A percentile compares a stretch with the other conserved stretches of the same genome.
These are phyloP conservation scores for Pseudomonodictys pantanalensis DNA, from an alignment of 495 filamentous ascomycete genomes.

Conservation along the genomic window DNA sequence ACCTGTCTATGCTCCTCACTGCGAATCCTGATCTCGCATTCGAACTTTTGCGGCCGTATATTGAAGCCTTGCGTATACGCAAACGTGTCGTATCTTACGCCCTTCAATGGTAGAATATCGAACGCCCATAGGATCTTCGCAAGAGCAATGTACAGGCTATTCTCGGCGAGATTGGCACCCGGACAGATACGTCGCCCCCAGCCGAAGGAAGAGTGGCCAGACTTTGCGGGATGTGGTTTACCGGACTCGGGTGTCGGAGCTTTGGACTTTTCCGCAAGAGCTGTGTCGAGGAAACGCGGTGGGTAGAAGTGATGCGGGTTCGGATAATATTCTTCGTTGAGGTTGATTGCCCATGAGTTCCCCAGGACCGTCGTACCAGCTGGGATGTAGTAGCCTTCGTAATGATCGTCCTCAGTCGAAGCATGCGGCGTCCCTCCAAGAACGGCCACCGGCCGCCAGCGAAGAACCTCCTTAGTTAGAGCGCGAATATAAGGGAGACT, in stretches of 20 bases:
- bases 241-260: constrained; percentile 19
- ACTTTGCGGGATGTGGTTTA: constrained; percentile 44
- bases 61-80: constrained; percentile 44
- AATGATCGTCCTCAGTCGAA: constrained; percentile 57
- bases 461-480: constrained; percentile 57
- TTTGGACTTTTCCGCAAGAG: constrained; percentile 1
- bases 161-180: constrained; percentile 39
- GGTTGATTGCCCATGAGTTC: constrained; percentile 64
- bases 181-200: constrained; percentile 45
- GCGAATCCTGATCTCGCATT: constrained; percentile 35
- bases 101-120: constrained; percentile 34
- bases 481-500: constrained; percentile 51
- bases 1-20: constrained; percentile 34
- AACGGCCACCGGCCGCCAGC: constrained; percentile 60
- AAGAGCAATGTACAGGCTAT: constrained; percentile 39
- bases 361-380: constrained; percentile 57
- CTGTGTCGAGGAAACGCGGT: constrained; percentile 35
- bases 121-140: constrained; percentile 40
- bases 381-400: constrained; percentile 44
- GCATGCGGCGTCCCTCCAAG: constrained; percentile 62
- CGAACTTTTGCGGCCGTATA: constrained; percentile 38
- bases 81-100: constrained; percentile 37
- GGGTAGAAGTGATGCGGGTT: constrained; percentile 57
- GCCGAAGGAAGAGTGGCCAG: constrained; percentile 50
- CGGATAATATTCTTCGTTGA: constrained; percentile 57